Conservation (phyloP, 164 flowering plant genomes). For the Aristolochia fimbriata region DNA sequence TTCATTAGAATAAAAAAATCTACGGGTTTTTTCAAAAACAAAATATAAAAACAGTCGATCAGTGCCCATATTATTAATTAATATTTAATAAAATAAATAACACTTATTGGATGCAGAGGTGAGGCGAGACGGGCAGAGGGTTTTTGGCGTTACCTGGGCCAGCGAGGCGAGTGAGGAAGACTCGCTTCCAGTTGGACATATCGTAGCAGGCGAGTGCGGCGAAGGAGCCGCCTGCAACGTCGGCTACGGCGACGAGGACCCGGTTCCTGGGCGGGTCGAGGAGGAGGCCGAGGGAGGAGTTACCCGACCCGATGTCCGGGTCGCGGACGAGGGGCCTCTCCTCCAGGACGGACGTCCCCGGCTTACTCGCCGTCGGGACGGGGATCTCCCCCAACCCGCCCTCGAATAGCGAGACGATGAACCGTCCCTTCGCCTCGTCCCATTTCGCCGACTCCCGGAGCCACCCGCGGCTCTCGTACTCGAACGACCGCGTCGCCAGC, state of each 20-base stretch:
- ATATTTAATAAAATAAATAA: too few species aligned
- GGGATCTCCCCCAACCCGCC: slow-evolving; percentile 57
- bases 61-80: too few species aligned
- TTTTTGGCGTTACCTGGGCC: slow-evolving; percentile 38
- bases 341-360: slow-evolving; percentile 23
- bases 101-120: too few species aligned
- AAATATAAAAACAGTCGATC: too few species aligned
- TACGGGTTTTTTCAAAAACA: too few species aligned
- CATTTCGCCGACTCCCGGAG: slow-evolving; percentile 69
- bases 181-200: slow-evolving; percentile 52
- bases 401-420: slow-evolving; percentile 58
- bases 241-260: slow-evolving; percentile 48
- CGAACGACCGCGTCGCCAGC: slow-evolving; percentile 40
- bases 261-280: slow-evolving; percentile 63
- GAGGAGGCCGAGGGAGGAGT: slow-evolving; percentile 49
- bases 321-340: slow-evolving; percentile 38
- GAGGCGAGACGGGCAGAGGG: too few species aligned
- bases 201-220: slow-evolving; percentile 76
- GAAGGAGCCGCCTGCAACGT: slow-evolving; percentile 38
- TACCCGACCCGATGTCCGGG: slow-evolving; percentile 38
- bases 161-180: slow-evolving; percentile 63
- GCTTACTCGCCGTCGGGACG: slow-evolving; percentile 21
- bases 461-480: slow-evolving; percentile 63
- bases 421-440: slow-evolving; percentile 60
- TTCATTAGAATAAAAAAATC: too few species aligned